phyloP scores from a whole-genome alignment of 805 yeast species.

The Monosporozyma aerobia region DNA sequence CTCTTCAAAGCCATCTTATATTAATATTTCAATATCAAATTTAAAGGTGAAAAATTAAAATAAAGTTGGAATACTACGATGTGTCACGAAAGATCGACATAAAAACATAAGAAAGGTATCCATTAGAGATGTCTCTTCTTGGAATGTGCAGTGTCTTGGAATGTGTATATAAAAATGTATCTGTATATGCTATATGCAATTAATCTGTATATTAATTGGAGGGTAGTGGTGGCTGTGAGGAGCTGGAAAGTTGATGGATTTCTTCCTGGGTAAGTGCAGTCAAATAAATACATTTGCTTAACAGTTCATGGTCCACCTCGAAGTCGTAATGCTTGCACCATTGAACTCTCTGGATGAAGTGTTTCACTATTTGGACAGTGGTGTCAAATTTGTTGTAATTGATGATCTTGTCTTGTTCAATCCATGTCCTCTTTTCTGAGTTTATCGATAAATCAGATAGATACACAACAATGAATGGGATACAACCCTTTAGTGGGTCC shows the following conservation, averaged over 20 bases:
- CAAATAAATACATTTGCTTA: slow-evolving; percentile 79
- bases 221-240: not conserved
- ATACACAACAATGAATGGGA: slow-evolving; percentile 85
- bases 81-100: not conserved
- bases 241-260: slow-evolving; percentile 25
- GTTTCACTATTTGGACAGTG: slow-evolving; percentile 67
- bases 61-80: too few species aligned
- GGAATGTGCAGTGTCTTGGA: not conserved
- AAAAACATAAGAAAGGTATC: not conserved
- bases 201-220: not conserved
- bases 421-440: slow-evolving; percentile 32
- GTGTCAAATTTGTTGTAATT: slow-evolving; percentile 73
- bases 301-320: slow-evolving; percentile 47
- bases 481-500: slow-evolving; percentile 61
- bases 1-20: not conserved
- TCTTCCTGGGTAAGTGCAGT: slow-evolving; percentile 66
- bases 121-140: not conserved
- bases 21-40: not conserved
- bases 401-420: slow-evolving; percentile 36
- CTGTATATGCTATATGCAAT: not conserved
- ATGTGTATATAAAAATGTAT: not conserved
- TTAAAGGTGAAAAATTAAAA: not conserved
- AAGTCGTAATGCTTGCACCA: slow-evolving; percentile 68
- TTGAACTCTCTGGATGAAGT: slow-evolving; percentile 70
- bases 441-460: slow-evolving; percentile 75